phyloP scores from a whole-genome alignment of 106 monocot species.

The Dendrobium huoshanense region DNA sequence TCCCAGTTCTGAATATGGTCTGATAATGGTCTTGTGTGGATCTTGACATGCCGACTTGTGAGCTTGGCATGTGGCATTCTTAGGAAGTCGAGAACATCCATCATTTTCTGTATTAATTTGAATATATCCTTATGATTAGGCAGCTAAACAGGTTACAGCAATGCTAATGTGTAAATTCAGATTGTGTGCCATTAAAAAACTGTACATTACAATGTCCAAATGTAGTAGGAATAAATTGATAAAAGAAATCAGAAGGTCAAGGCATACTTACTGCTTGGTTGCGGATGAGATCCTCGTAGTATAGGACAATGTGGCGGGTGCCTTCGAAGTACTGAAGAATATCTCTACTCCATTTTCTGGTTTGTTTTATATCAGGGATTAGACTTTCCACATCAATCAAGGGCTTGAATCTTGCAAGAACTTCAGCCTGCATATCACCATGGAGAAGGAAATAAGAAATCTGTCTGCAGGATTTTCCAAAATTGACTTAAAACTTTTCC shows the following conservation, averaged over 20 bases:
- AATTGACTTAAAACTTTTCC: background rate
- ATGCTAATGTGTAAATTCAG: background rate
- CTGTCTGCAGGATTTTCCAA: background rate
- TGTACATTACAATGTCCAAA: background rate
- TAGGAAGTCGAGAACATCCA: conserved; percentile 11
- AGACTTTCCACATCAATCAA: conserved; percentile 34
- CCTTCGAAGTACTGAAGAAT: conserved; percentile 60
- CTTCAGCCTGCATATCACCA: conserved; percentile 43
- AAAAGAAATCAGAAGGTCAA: background rate
- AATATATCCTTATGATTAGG: background rate
- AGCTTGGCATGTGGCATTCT: conserved; percentile 10
- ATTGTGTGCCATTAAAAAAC: conserved; percentile 10
- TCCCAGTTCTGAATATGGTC: conserved; percentile 17
- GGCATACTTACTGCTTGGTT: conserved; percentile 50
- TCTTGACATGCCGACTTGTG: conserved; percentile 15
- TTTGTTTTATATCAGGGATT: conserved; percentile 35
- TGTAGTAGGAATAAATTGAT: background rate
- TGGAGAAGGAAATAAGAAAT: background rate
- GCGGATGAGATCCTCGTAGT: conserved; percentile 82
- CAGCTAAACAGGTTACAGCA: background rate
- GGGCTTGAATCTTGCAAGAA: conserved; percentile 76
- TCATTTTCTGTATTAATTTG: background rate
- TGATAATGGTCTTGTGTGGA: conserved; percentile 14
- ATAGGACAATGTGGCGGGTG: conserved; percentile 67
- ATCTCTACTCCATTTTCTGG: conserved; percentile 35